These are phyloP conservation scores for Luffa aegyptiaca DNA, from an alignment of 306 rosid genomes.

Conservation along the genomic window DNA sequence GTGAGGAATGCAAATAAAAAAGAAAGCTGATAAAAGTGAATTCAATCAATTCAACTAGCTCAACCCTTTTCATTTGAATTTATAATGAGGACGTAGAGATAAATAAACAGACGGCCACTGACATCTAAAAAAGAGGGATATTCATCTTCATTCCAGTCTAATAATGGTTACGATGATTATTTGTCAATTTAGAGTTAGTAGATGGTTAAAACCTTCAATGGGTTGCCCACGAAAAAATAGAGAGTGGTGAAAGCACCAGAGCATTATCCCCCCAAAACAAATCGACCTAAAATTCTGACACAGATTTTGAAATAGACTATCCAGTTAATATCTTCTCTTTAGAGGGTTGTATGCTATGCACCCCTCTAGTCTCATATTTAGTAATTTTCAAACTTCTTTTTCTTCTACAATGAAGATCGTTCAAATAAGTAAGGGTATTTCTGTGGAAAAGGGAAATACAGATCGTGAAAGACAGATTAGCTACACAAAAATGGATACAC, in stretches of 20 bases:
- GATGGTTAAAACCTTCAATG: not conserved
- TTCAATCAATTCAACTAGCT: not conserved
- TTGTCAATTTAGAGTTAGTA: not conserved
- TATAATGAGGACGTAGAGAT: not conserved
- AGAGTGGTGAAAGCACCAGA: not conserved
- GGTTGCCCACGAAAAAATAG: not conserved
- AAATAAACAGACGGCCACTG: not conserved
- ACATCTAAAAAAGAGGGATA: not conserved
- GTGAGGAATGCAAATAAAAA: not conserved
- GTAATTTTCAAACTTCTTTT: not conserved
- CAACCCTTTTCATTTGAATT: not conserved
- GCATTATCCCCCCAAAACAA: constrained; percentile 1
- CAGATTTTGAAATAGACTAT: not conserved
- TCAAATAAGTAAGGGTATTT: not conserved
- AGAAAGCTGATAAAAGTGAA: not conserved
- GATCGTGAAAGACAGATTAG: not conserved
- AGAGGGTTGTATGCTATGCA: not conserved
- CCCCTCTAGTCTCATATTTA: not conserved
- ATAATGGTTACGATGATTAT: not conserved
- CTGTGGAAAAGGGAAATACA: not conserved
- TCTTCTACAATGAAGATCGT: not conserved
- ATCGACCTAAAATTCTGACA: not conserved
- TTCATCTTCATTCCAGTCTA: not conserved
- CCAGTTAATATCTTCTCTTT: not conserved
- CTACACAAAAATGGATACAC: not conserved